Percentiles rank a stretch among this genome's conserved stretches.
These are phyloP conservation scores for Myochromella boudieri DNA, from an alignment of 768 basidiomycete genomes.

Conservation along the genomic window DNA sequence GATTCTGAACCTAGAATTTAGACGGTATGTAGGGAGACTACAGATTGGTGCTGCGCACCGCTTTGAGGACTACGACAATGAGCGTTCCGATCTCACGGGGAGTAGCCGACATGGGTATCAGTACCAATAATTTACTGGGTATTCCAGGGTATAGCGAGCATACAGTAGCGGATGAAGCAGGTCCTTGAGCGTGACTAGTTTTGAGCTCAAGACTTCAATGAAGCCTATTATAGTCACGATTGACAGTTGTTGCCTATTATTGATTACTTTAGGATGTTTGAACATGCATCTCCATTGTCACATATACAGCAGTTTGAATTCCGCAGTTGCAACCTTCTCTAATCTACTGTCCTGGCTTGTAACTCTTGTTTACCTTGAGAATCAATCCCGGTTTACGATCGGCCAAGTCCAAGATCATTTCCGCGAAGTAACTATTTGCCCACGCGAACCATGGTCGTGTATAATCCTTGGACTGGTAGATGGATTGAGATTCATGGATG, in stretches of 20 bases:
- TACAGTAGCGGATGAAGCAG: constrained; percentile 2
- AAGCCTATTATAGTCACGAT: constrained; percentile 1
- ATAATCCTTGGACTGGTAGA: constrained; percentile 56
- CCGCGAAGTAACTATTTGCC: constrained; percentile 83
- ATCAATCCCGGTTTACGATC: constrained; percentile 70
- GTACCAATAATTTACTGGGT: constrained; percentile 2
- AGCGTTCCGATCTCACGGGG: constrained; percentile 88
- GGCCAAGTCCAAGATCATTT: constrained; percentile 79
- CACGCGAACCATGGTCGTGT: constrained; percentile 81
- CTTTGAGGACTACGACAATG: constrained; percentile 91
- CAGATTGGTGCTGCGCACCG: constrained; percentile 54
- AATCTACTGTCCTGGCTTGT: constrained; percentile 47
- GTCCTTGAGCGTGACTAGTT: not conserved
- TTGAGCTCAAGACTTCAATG: constrained; percentile 1
- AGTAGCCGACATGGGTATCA: constrained; percentile 50
- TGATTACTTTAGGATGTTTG: not conserved
- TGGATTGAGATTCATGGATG: constrained; percentile 73
- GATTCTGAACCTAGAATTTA: constrained; percentile 52
- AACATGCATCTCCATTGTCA: not conserved
- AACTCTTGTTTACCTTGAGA: constrained; percentile 53
- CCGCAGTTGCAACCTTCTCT: constrained; percentile 5
- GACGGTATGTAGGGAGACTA: constrained; percentile 11
- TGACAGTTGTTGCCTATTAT: not conserved
- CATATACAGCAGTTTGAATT: not conserved
- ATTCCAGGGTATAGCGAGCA: constrained; percentile 9